phyloP scores from a whole-genome alignment of 176 grass and related monocot species.

The Lolium perenne region DNA sequence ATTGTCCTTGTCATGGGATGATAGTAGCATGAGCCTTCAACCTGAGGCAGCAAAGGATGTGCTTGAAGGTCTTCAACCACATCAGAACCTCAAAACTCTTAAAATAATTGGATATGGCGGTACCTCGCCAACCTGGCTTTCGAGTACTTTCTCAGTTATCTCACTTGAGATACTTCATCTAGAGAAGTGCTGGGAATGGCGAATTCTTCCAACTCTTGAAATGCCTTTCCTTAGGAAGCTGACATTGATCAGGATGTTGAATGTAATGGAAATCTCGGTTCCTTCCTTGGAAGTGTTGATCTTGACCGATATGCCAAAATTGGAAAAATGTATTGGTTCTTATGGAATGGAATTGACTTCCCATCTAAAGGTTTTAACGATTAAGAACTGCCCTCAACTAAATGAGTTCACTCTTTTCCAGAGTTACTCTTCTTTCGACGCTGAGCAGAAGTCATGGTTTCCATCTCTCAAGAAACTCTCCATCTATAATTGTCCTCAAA shows the following conservation, averaged over 20 bases:
- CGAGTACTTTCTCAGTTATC: background rate
- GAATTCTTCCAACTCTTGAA: background rate
- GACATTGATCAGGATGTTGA: background rate
- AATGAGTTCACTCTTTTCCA: constrained; percentile 16
- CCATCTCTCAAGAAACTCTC: constrained; percentile 25
- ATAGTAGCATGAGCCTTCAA: background rate
- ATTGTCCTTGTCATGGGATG: constrained; percentile 13
- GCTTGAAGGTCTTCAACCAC: constrained; percentile 49
- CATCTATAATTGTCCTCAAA: constrained; percentile 31
- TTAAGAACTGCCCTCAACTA: constrained; percentile 28
- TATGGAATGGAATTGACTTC: background rate
- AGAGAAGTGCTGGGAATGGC: background rate
- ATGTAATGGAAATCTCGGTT: constrained; percentile 26
- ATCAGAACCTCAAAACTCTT: constrained; percentile 40
- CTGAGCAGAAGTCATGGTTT: constrained; percentile 37
- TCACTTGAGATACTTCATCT: constrained; percentile 24
- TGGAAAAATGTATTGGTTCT: constrained; percentile 36
- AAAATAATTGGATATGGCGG: constrained; percentile 19
- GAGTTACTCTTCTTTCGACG: background rate
- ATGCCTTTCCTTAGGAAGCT: constrained; percentile 31
- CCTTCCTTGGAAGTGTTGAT: constrained; percentile 39
- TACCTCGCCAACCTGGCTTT: constrained; percentile 42
- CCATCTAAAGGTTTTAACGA: background rate
- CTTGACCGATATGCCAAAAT: constrained; percentile 20
- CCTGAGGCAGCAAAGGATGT: constrained; percentile 1